These are phyloP conservation scores for Ophiosphaerella korrae DNA, from an alignment of 2,329 filamentous ascomycete species.

Conservation along the genomic window DNA sequence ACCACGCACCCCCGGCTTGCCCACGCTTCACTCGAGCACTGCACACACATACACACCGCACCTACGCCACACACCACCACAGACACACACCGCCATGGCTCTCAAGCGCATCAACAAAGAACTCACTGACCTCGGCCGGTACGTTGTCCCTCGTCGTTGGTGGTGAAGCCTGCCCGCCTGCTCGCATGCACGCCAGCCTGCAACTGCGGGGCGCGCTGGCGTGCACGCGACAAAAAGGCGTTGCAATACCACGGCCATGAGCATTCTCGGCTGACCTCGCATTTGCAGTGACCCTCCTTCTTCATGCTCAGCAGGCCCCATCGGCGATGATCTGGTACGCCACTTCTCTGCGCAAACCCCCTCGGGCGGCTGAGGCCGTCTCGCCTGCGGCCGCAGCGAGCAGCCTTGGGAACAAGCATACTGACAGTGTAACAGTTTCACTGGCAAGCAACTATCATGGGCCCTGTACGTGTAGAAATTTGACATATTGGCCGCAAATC, in stretches of 20 bases:
- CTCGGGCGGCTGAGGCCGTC: conserved; percentile 37
- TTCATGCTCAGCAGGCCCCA: conserved; percentile 95
- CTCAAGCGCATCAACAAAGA: conserved; percentile 96
- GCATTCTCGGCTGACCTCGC: conserved; percentile 39
- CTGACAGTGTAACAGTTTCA: conserved; percentile 73
- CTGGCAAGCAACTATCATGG: conserved; percentile 99
- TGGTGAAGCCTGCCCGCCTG: conserved; percentile 30
- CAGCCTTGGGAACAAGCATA: conserved; percentile 26
- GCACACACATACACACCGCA: conserved; percentile 15
- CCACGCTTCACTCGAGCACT: conserved; percentile 14
- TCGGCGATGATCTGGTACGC: conserved; percentile 97
- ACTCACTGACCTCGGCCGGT: conserved; percentile 88
- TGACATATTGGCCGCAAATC: neutral
- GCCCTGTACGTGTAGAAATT: conserved; percentile 73
- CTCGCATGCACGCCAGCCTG: conserved; percentile 49
- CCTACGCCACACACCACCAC: conserved; percentile 21
- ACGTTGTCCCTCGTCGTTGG: conserved; percentile 39
- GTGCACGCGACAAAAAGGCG: conserved; percentile 14
- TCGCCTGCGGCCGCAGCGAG: conserved; percentile 17
- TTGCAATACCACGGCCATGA: conserved; percentile 8
- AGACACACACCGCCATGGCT: conserved; percentile 64
- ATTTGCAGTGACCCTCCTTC: conserved; percentile 86
- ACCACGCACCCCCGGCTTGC: conserved; percentile 28
- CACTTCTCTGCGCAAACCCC: conserved; percentile 26
- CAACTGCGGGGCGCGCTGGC: conserved; percentile 38